phyloP scores from a whole-genome alignment of 108 stramenopile genomes.

The Pelagomonas calceolata region DNA sequence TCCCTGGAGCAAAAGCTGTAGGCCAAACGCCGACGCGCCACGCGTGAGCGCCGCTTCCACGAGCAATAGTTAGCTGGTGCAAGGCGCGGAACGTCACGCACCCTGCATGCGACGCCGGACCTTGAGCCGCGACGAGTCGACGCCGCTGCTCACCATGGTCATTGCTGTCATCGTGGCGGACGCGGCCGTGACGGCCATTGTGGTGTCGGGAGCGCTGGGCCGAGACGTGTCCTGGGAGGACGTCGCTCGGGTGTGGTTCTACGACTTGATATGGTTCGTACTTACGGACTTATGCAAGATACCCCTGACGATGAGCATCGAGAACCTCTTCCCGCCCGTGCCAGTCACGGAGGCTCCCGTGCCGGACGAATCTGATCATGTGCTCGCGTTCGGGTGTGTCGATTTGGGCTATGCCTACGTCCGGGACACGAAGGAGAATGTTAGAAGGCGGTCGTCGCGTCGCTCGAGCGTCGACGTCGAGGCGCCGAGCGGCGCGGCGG shows the following conservation, averaged over 20 bases:
- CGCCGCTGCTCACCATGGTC: conserved; percentile 3
- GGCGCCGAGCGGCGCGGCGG: too few relatives aligned
- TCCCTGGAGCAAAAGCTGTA: too few relatives aligned
- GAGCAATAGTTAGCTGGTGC: too few relatives aligned
- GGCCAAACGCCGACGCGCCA: too few relatives aligned
- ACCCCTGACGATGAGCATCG: not conserved
- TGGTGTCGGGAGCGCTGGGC: not conserved
- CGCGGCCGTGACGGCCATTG: not conserved
- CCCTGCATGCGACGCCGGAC: too few relatives aligned
- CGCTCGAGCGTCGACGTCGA: too few relatives aligned
- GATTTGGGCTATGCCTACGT: not conserved
- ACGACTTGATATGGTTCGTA: not conserved
- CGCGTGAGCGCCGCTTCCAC: too few relatives aligned
- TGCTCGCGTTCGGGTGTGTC: not conserved
- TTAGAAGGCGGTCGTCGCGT: too few relatives aligned
- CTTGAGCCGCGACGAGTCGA: too few relatives aligned
- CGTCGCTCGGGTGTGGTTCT: not conserved
- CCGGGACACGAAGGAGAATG: not conserved
- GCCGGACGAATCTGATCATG: not conserved
- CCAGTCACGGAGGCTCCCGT: not conserved
- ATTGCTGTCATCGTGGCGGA: conserved; percentile 6
- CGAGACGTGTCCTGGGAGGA: not conserved
- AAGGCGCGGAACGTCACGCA: too few relatives aligned
- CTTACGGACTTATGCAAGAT: not conserved
- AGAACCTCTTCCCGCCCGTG: not conserved